Evolutionary conservation across 306 rosid genomes (phyloP), one percentile per base, ranked within the genome.

Genomic region (Arachis stenosperma): DNA sequence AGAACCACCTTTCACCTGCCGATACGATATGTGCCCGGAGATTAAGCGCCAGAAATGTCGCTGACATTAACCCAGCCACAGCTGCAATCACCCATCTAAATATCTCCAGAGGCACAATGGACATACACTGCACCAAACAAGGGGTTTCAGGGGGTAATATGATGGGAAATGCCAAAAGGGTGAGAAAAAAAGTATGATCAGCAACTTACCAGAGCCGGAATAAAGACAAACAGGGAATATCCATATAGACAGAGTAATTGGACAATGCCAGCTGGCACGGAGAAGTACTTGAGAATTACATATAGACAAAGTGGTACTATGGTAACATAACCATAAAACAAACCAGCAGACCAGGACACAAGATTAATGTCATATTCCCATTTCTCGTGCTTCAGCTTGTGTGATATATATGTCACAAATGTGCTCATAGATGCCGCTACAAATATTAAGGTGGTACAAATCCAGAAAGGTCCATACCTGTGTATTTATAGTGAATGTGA

Each of bases 391-490:
- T 89, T 78, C 81, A 94, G 70, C 80, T 88, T 94, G 90, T 94
- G 96, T 3, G 98, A 88, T 71, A 94, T 6, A 73, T 91, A 94
- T 69, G 98, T 94, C 78, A 89, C 96, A 70, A 94, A 88, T 61
- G 98, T 89, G 73, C 98, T 95, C 42, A 94, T 94, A 17, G 98
- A 81, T 76, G 97, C 98, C 43, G 98, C 98, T 12, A 91, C 92
- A 76, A 93, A 93, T 76, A 93, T 93, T 69, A 91, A 86, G 58
- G 98, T 93, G 42, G 97, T 91, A 80, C 98, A 93, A 78, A 93
- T 91, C 98, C 98, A 93, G 85, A 93, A 93, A 56, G 98, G 98
- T 58, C 98, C 98, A 50, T 93, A 93, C 85, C 98, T 94, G 88
- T 59, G 72, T n/a, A 77, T 75, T 80, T 58, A 70, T 54, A 48